Percentiles rank a stretch among this genome's conserved stretches.
phyloP scores from a whole-genome alignment of 2,329 filamentous ascomycete species.

The Orbilia ellipsospora region DNA sequence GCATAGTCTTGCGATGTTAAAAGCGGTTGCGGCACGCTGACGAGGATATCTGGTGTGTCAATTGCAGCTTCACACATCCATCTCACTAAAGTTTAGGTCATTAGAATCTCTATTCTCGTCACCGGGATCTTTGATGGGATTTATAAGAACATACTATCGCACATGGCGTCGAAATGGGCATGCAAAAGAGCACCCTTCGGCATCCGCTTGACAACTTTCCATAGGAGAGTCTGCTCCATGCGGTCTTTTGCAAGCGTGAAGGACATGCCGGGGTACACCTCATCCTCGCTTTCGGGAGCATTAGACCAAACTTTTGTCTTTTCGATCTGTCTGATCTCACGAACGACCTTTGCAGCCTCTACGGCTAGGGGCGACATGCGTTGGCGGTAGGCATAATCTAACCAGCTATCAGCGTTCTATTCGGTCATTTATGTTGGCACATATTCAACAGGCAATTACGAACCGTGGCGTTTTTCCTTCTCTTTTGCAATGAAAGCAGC shows the following conservation, averaged over 20 bases:
- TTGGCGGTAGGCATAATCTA: conserved; percentile 77
- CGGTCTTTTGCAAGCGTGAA: conserved; percentile 85
- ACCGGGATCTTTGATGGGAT: background rate
- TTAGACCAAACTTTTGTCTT: conserved; percentile 79
- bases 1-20: conserved; percentile 66
- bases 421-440: background rate
- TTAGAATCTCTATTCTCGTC: background rate
- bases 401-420: conserved; percentile 51
- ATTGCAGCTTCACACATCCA: conserved; percentile 80
- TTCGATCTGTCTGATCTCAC: conserved; percentile 81
- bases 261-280: conserved; percentile 90
- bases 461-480: conserved; percentile 82
- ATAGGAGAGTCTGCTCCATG: conserved; percentile 86
- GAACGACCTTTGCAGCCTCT: conserved; percentile 82
- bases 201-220: conserved; percentile 85
- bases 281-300: conserved; percentile 71
- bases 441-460: conserved; percentile 58
- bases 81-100: conserved; percentile 65
- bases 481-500: conserved; percentile 82
- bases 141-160: conserved; percentile 68
- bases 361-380: conserved; percentile 81
- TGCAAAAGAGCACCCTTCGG: conserved; percentile 89
- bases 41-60: conserved; percentile 76
- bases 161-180: conserved; percentile 90
- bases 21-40: conserved; percentile 46